Evolutionary conservation across 2,329 filamentous ascomycete species (phyloP).

Genomic region (Rhynchosporium graminicola): DNA sequence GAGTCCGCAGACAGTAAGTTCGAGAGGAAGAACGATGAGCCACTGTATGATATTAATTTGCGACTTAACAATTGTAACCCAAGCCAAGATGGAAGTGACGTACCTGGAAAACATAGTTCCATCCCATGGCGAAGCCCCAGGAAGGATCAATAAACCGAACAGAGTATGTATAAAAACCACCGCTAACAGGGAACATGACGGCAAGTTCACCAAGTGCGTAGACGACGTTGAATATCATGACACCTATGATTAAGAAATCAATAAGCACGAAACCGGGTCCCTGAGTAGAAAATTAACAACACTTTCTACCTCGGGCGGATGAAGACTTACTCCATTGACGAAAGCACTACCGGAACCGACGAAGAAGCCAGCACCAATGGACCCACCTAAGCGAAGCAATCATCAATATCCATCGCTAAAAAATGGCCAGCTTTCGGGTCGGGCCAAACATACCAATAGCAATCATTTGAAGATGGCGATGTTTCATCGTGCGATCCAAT

Average conservation of each 20-base stretch:
- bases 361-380: slow-evolving; percentile 20
- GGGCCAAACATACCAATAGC: slow-evolving; percentile 55
- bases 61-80: background rate
- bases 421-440: no score
- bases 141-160: slow-evolving; percentile 17
- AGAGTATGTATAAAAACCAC: slow-evolving; percentile 18
- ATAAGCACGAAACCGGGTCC: slow-evolving; percentile 18
- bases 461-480: slow-evolving; percentile 58
- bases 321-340: slow-evolving; percentile 13
- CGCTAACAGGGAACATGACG: slow-evolving; percentile 18
- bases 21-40: slow-evolving; percentile 19
- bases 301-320: no score
- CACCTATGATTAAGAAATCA: slow-evolving; percentile 19
- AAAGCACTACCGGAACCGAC: slow-evolving; percentile 19
- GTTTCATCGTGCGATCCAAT: slow-evolving; percentile 41
- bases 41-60: slow-evolving; percentile 1
- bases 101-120: slow-evolving; percentile 20
- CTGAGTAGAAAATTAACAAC: background rate
- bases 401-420: background rate
- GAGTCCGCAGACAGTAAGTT: slow-evolving; percentile 16
- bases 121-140: slow-evolving; percentile 19
- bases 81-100: background rate
- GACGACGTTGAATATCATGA: slow-evolving; percentile 20
- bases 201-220: slow-evolving; percentile 21
- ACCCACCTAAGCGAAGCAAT: slow-evolving; percentile 8